Conservation (phyloP, 176 grass and related monocot species). For the Aegilops longissima region DNA sequence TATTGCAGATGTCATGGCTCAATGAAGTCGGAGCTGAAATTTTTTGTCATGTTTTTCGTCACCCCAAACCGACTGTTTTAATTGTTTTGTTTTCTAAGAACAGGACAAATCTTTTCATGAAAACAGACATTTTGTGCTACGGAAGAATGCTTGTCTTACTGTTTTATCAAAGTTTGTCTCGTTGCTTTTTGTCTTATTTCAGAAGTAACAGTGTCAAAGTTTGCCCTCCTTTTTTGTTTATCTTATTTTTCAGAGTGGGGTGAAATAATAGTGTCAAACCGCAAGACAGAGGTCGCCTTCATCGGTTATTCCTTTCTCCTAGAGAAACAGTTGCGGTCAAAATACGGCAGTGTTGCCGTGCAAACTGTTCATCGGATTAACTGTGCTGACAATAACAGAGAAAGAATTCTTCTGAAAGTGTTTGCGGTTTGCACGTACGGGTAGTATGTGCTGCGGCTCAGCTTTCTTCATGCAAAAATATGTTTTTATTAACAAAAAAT, state of each 20-base stretch:
- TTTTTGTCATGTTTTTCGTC: too few species aligned
- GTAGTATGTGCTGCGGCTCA: too few species aligned
- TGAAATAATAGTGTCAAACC: not conserved
- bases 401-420: too few species aligned
- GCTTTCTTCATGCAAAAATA: too few species aligned
- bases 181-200: not conserved
- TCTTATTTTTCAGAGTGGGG: not conserved
- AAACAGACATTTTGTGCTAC: not conserved
- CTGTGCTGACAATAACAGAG: too few species aligned
- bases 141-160: not conserved
- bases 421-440: too few species aligned
- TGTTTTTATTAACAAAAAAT: too few species aligned
- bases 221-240: not conserved
- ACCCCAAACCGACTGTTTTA: not conserved
- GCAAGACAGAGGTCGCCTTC: slow-evolving; percentile 4
- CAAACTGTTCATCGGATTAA: too few species aligned
- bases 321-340: not conserved
- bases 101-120: not conserved
- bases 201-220: not conserved
- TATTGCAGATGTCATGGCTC: not conserved
- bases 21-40: not conserved
- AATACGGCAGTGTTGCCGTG: not conserved
- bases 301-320: not conserved
- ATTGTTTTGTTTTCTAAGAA: not conserved
- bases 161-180: too few species aligned